Evolutionary conservation across 2,329 filamentous ascomycete species (phyloP), one percentile per base, ranked within the genome.

Genomic region (Penicillium psychrosexuale): DNA sequence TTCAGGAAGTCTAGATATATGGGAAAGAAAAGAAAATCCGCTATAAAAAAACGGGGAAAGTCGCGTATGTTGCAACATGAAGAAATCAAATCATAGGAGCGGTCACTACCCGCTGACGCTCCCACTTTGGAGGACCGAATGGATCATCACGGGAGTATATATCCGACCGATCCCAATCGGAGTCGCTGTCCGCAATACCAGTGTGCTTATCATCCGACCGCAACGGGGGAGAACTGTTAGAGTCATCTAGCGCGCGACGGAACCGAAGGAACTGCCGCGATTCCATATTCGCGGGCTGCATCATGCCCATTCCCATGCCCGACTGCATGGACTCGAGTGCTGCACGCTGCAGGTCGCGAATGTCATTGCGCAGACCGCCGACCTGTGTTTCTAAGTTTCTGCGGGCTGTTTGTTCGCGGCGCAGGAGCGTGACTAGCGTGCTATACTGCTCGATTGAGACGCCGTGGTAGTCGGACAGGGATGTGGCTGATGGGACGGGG

Each of bases 401-500:
- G 30, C 78, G 75, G 2, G 78, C 77, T 5, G 69, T 72, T 57
- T 79, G 76, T 58, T 80, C 78, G 45, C 76, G 68, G 6, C 75
- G 72, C 12, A 80, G 69, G 1, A 80, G 68, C 12, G 72, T 77
- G 28, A 78, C 72, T 2, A 80, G 66, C 0, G 74, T 72, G 53
- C 75, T 77, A 58, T 79, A 78, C 51, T 79, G 75, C 39, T 80
- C 77, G 15, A 77, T 69, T 5, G 77, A 77, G 38, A 77, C 74
- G 8, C 67, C 64, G 30, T 62, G 59, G 46, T 68, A 65, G 40
- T 75, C 71, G 9, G 62, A 63, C 19, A 69, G 48, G 1, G 71
- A 73, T 7, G 62, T 62, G 17, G 71, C 62, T 0, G 72, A 73
- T 3, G 69, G 64, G 5, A 60, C 58, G 22, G 66, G 65, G 22